phyloP scores from a whole-genome alignment of 768 basidiomycete genomes.

The Mycena leptocephala region DNA sequence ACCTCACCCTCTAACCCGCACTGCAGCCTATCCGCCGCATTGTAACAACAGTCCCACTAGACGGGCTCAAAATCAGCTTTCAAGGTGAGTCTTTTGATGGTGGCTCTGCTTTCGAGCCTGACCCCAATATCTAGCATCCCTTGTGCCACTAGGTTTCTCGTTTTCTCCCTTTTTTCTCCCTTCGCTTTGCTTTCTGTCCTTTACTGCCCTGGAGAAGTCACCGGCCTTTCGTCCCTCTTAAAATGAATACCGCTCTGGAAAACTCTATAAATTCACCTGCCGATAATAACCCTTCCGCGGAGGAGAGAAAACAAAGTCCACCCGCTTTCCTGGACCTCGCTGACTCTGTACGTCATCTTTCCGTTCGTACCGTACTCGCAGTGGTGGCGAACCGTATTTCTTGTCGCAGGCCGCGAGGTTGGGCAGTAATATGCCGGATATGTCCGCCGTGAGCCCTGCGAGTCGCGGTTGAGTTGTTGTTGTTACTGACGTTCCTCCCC shows the following conservation, averaged over 20 bases:
- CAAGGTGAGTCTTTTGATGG: slow-evolving; percentile 66
- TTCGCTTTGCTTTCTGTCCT: slow-evolving; percentile 70
- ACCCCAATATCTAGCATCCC: slow-evolving; percentile 61
- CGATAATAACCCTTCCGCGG: slow-evolving; percentile 79
- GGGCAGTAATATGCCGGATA: slow-evolving; percentile 90
- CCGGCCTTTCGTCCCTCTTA: slow-evolving; percentile 57
- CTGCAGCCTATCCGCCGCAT: slow-evolving; percentile 66
- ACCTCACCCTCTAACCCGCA: slow-evolving; percentile 37
- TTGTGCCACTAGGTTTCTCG: slow-evolving; percentile 79
- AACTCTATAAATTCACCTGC: slow-evolving; percentile 75
- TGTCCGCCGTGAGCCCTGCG: slow-evolving; percentile 79
- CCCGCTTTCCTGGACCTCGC: slow-evolving; percentile 95
- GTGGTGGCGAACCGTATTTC: slow-evolving; percentile 36
- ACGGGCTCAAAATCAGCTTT: slow-evolving; percentile 83
- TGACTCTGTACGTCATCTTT: slow-evolving; percentile 80
- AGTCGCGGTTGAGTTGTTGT: not conserved
- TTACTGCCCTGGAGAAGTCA: slow-evolving; percentile 71
- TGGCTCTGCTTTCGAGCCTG: slow-evolving; percentile 42
- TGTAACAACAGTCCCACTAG: slow-evolving; percentile 90
- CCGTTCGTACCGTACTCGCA: slow-evolving; percentile 31
- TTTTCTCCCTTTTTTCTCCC: slow-evolving; percentile 64
- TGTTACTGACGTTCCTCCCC: slow-evolving; percentile 26
- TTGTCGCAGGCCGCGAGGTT: slow-evolving; percentile 80
- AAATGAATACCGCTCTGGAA: slow-evolving; percentile 83
- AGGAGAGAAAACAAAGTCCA: slow-evolving; percentile 88